Base-by-base conservation (phyloP, 345 rosid genomes). In the Dovyalis caffra region DNA sequence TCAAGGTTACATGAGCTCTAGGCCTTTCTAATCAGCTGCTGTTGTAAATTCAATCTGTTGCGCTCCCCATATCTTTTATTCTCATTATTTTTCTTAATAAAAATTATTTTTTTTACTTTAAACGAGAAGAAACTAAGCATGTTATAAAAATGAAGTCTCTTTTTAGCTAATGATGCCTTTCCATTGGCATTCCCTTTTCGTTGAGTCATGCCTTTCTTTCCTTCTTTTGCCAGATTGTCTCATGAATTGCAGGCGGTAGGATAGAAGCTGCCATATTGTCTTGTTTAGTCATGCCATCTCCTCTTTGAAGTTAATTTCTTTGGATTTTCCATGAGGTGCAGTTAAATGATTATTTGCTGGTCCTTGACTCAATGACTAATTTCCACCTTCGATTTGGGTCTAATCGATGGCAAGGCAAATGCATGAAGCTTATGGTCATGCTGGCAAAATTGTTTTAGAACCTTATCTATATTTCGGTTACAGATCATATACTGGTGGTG, bases 1-100 rank as follows among this genome's bases (percentile, higher is more conserved):
- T 25, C 77, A 65, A 65, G 51, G 31, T 38, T 63, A 18, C 61
- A 74, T 51, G 35, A 57, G 67, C 61, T 56, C 31, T 23, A 38
- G 62, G 15, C 31, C 10, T 66, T 64, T 76, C 28, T 68, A 64
- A 45, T 53, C 20, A 76, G 79, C 66, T 68, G 21, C 34, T 15
- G 20, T 45, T 79, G 80, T 77, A 75, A 62, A 75, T 61, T n/a
- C 26, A 29, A 70, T 47, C 63, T 73, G 21, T 76, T 80, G 26
- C 1, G 11, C 60, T 68, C 76, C 26, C 31, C 34, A 8, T 33
- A 72, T 61, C 8, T 26, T 38, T 29, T 3, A n/a, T 38, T 38
- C 8, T 56, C 18, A 8, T 33, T 51, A 37, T 28, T 56, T 61
- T 72, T 20, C 58, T 28, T 21, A 16, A 53, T 60, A 28, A 29